A percentile compares a stretch with the other conserved stretches of the same genome.
phyloP scores from a whole-genome alignment of 129 eudicot species.

The Helianthus annuus region DNA sequence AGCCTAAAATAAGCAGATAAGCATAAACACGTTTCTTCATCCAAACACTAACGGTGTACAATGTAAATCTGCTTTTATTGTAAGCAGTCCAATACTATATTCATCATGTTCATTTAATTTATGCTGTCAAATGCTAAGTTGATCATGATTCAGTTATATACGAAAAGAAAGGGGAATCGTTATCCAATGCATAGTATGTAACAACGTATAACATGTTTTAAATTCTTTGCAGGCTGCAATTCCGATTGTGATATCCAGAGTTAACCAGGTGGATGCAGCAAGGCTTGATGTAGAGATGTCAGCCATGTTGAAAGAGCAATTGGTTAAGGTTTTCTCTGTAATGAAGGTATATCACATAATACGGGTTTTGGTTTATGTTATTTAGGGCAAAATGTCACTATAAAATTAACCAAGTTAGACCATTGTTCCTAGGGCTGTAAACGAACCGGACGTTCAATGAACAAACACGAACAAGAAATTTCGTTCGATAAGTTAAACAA shows the following conservation, averaged over 20 bases:
- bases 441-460: too few relatives aligned
- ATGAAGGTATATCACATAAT: constrained; percentile 69
- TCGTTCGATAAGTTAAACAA: too few relatives aligned
- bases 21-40: background rate
- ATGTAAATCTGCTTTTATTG: background rate
- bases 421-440: too few relatives aligned
- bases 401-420: background rate
- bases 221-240: constrained; percentile 47
- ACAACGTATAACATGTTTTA: constrained; percentile 1
- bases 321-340: constrained; percentile 82
- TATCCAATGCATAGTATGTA: background rate
- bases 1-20: background rate
- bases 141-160: background rate
- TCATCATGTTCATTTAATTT: background rate
- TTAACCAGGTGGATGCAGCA: constrained; percentile 87
- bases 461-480: too few relatives aligned
- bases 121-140: background rate
- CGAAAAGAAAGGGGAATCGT: background rate
- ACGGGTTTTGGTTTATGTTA: constrained; percentile 15
- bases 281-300: constrained; percentile 95
- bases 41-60: background rate
- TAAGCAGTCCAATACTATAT: background rate
- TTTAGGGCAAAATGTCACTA: background rate
- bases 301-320: constrained; percentile 95
- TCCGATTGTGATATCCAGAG: constrained; percentile 84